Percentiles rank a stretch among this genome's conserved stretches.
Evolutionary conservation across 306 rosid genomes (phyloP).

Genomic region (Hippophae tibetana): DNA sequence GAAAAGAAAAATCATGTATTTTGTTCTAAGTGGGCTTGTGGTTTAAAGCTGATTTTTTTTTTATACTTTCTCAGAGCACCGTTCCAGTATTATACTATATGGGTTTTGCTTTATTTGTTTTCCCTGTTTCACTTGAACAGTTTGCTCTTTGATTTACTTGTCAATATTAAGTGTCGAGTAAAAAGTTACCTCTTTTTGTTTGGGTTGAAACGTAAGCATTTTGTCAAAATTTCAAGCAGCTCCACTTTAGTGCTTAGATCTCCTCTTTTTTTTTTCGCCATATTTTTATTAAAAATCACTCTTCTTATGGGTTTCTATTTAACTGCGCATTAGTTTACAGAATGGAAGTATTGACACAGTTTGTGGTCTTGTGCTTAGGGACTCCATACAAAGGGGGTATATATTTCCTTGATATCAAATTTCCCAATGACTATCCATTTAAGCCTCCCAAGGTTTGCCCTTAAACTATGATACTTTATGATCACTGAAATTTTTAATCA

Average conservation of each 20-base stretch:
- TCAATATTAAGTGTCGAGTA: too few species aligned
- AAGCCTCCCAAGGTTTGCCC: constrained; percentile 66
- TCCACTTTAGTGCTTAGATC: background rate
- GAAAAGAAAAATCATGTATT: background rate
- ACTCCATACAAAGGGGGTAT: constrained; percentile 84
- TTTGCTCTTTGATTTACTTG: too few species aligned
- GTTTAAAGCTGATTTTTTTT: background rate
- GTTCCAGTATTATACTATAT: too few species aligned
- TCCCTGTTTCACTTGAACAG: too few species aligned
- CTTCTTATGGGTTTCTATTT: too few species aligned
- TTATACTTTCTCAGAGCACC: background rate
- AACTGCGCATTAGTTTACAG: too few species aligned
- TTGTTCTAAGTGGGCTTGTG: background rate
- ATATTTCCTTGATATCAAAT: constrained; percentile 69
- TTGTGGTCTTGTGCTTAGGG: constrained; percentile 31
- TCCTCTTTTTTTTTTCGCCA: background rate
- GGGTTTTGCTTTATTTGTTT: too few species aligned
- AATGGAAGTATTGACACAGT: constrained; percentile 10
- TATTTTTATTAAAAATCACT: background rate
- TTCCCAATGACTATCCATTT: constrained; percentile 81
- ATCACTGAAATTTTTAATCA: background rate
- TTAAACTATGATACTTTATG: background rate
- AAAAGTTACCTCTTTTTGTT: too few species aligned
- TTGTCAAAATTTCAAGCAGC: too few species aligned
- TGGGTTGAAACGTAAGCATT: too few species aligned